Conservation (phyloP, 768 basidiomycete genomes). For the Kwoniella sp. region DNA sequence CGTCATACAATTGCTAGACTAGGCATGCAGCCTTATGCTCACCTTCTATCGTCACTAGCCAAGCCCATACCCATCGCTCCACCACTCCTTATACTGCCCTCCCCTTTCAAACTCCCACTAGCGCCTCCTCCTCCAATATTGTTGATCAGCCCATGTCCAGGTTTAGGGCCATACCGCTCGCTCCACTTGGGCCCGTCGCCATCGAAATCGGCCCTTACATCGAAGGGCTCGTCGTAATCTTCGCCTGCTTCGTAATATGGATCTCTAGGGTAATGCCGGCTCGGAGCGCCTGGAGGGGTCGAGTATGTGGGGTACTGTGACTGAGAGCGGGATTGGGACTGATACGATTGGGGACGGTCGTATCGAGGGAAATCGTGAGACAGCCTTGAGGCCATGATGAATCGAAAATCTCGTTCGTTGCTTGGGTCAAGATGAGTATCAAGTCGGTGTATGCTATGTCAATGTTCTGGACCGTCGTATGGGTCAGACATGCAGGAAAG, state of each 20-base stretch:
- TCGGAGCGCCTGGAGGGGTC: constrained; percentile 5
- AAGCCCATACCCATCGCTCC: constrained; percentile 11
- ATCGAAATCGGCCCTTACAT: constrained; percentile 51
- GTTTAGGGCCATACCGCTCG: constrained; percentile 38
- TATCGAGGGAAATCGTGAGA: constrained; percentile 22
- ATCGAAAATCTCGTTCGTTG: too few species aligned
- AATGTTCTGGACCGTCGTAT: too few species aligned
- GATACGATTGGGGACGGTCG: constrained; percentile 12
- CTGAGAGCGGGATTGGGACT: constrained; percentile 7
- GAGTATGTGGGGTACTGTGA: constrained; percentile 4
- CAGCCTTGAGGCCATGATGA: constrained; percentile 22
- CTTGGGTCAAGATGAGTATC: too few species aligned
- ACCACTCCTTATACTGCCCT: constrained; percentile 16
- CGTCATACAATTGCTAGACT: too few species aligned
- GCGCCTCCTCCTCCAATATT: constrained; percentile 1
- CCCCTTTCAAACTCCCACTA: constrained; percentile 2
- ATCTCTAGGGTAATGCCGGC: constrained; percentile 8
- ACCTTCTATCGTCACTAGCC: constrained; percentile 20
- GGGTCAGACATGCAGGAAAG: too few species aligned
- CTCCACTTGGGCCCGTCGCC: constrained; percentile 48
- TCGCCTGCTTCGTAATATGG: constrained; percentile 39
- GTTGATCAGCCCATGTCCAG: not conserved
- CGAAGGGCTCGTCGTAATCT: constrained; percentile 42
- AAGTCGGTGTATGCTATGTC: too few species aligned
- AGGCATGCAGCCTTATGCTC: too few species aligned